Base-by-base conservation (phyloP, 306 rosid species). In the Malus orientalis region DNA sequence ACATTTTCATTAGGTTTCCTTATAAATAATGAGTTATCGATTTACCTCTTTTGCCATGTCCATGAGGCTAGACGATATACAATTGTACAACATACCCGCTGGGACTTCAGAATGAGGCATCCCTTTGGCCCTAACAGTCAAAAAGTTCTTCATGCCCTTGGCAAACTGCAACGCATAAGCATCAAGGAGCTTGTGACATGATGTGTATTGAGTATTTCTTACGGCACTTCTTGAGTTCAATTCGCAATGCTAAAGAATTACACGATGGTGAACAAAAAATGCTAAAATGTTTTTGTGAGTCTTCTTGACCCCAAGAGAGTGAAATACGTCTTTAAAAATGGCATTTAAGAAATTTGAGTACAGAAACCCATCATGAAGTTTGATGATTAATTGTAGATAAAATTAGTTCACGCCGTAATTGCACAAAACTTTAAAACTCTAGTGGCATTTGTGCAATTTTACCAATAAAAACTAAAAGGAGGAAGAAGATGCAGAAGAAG, bases 41-140 rank as follows among this genome's bases (percentile, higher is more conserved):
- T 6, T 57, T 81, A 85, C 93, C 93, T 85, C 81, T 20, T 74
- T 78, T 13, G 76, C 85, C 83, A 87, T 80, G 4, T 87, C 89
- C 81, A 27, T 44, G 44, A 87, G 82, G 38, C 59, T 66, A 4
- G 73, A 69, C 19, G 79, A 78, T 74, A 85, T 72, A 3, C n/a
- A 45, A 23, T 85, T 78, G 77, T 32, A 82, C 19, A 73, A 27
- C 69, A 70, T 53, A 4, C 87, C 85, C 23, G 53, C 2, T 2
- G 79, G 18, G 2, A 65, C 15, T 14, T 79, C 16, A 51, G 81
- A 78, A 14, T 60, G 27, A 53, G 82, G 83, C 70, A 74, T 61
- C 4, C 76, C 86, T 25, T 73, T 40, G 22, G 86, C 89, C 74
- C 89, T 87, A 36, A 83, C 84, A 47, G 76, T 81, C 45, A 87